A percentile compares a stretch with the other conserved stretches of the same genome.
These are phyloP conservation scores for Spergularia bocconei DNA, from an alignment of 148 eudicot species.

Conservation along the genomic window DNA sequence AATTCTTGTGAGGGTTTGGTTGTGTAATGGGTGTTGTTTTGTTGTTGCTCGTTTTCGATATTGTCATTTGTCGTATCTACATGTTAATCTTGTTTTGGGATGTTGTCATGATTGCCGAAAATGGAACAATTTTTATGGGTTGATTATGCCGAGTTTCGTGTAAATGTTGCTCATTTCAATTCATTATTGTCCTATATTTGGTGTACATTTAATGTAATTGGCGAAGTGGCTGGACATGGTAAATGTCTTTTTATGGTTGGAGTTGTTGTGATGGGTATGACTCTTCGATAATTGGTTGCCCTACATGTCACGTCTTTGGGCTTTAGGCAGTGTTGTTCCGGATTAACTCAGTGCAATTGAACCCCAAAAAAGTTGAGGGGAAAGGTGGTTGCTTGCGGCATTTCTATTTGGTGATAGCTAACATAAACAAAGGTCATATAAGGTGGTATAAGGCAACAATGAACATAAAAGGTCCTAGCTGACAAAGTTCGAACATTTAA, in stretches of 20 bases:
- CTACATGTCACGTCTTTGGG: background rate
- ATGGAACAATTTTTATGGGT: conserved; percentile 8
- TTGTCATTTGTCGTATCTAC: background rate
- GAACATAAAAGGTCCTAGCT: too few species aligned
- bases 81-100: background rate
- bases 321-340: background rate
- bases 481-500: too few species aligned
- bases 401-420: too few species aligned
- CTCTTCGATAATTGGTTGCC: background rate
- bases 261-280: background rate
- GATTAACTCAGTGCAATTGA: background rate
- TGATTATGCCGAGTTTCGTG: background rate
- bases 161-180: background rate
- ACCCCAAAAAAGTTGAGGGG: background rate
- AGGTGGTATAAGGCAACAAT: too few species aligned
- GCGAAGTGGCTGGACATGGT: background rate
- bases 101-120: conserved; percentile 7
- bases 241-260: background rate
- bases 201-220: background rate
- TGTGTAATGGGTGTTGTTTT: background rate
- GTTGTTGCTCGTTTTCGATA: background rate
- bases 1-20: background rate
- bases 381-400: too few species aligned
- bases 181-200: background rate
- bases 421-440: too few species aligned